These are phyloP conservation scores for Apostasia shenzhenica DNA, from an alignment of 106 monocot genomes.

Conservation along the genomic window DNA sequence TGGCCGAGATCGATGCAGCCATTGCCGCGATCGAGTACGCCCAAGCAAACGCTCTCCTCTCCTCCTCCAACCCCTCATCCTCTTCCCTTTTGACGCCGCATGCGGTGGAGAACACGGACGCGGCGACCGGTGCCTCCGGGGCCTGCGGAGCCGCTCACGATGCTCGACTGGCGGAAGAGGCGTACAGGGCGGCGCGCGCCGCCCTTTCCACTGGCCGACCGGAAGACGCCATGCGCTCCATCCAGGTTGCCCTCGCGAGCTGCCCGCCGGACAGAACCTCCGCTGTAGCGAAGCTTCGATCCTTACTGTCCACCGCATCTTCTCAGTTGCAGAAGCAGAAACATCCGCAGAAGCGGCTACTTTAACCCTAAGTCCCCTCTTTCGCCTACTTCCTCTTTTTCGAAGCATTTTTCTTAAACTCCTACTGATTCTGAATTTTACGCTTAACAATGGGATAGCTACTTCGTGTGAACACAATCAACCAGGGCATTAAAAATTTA, in stretches of 20 bases:
- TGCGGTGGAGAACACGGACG: background rate
- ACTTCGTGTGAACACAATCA: too few relatives aligned
- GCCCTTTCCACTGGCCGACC: conserved; percentile 13
- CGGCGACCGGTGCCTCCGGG: background rate
- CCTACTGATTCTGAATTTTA: too few relatives aligned
- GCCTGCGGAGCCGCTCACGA: background rate
- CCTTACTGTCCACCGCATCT: conserved; percentile 4
- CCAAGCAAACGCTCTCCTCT: conserved; percentile 10
- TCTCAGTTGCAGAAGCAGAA: conserved; percentile 13
- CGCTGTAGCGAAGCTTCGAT: conserved; percentile 11
- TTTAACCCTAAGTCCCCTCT: too few relatives aligned
- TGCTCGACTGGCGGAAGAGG: conserved; percentile 15
- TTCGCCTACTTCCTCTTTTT: too few relatives aligned
- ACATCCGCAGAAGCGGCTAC: background rate
- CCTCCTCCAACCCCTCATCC: background rate
- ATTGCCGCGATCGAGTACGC: conserved; percentile 13
- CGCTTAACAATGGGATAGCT: too few relatives aligned
- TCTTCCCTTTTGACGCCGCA: background rate
- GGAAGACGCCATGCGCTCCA: conserved; percentile 7
- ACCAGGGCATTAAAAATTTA: too few relatives aligned
- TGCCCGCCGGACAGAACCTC: conserved; percentile 17
- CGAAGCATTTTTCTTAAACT: too few relatives aligned
- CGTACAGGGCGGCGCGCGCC: conserved; percentile 14
- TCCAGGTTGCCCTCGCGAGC: conserved; percentile 11
- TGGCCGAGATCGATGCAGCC: conserved; percentile 21